Base-by-base conservation (phyloP, 2,329 filamentous ascomycete genomes). In the Colletotrichum eremochloae region DNA sequence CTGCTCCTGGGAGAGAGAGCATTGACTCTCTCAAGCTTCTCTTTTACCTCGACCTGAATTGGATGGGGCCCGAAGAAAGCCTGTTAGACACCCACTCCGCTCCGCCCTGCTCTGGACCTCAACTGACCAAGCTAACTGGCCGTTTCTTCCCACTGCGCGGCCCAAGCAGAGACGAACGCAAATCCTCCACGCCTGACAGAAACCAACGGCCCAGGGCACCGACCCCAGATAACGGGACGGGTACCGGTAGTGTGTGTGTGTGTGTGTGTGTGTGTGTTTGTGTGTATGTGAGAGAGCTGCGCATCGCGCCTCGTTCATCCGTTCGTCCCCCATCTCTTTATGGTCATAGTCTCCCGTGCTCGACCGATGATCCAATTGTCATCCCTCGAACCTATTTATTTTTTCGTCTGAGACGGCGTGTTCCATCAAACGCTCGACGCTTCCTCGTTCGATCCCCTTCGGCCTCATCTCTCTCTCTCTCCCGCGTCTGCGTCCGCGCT, bases 351-450 rank as follows among this genome's bases (percentile, higher is more conserved):
- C 48, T 56, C 38, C 62, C 50, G 29, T 44, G 50, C 38, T 64
- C 38, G 38, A 33, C 50, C 50, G 50, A 42, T 50, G 29, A 56
- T 66, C 33, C 52, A 36, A 40, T n/a, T 36, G 36, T 63, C 46
- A 20, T 53, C 36, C 61, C 50, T 63, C 60, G 44, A 66, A 33
- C 36, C 36, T 48, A 12, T 48, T 48, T 48, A 20, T 11, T 46
- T 48, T 48, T 68, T 38, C 9, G 55, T 66, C 42, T 44, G 57
- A 42, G 61, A 46, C 70, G 70, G 70, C 61, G 70, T 70, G 67
- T 70, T 72, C 70, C 70, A 72, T 50, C 67, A 70, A 70, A 70
- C 70, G 70, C 60, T 57, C 63, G 52, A 66, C 40, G 38, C 50
- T 42, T 9, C 20, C 15, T 57, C 24, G 24, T 33, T 57, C 38